Percentiles rank a stretch among this genome's conserved stretches.
Evolutionary conservation across 208 protist species (phyloP).

Genomic region (Trypanosoma scelopori): DNA sequence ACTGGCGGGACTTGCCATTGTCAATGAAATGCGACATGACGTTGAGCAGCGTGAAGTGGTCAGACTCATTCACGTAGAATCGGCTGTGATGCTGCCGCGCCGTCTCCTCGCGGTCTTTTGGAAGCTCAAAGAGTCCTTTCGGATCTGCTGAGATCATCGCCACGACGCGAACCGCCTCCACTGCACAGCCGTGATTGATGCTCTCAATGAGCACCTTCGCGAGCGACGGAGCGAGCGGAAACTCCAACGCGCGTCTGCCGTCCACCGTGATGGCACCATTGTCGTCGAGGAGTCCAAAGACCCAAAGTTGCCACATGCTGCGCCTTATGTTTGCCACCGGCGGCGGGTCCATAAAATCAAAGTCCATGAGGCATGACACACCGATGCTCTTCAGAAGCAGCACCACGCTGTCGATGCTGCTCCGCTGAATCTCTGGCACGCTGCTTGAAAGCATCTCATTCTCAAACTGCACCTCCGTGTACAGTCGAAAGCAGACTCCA

Average conservation of each 20-base stretch:
- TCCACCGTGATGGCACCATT: constrained; percentile 93
- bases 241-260: constrained; percentile 97
- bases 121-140: constrained; percentile 95
- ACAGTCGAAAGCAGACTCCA: constrained; percentile 95
- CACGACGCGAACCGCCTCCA: constrained; percentile 94
- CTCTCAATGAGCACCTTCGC: constrained; percentile 95
- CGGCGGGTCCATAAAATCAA: constrained; percentile 99
- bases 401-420: constrained; percentile 95
- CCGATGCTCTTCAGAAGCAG: constrained; percentile 97
- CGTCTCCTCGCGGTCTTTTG: constrained; percentile 77
- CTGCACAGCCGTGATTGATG: constrained; percentile 72
- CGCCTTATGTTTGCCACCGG: constrained; percentile 93
- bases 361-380: constrained; percentile 94
- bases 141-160: constrained; percentile 95
- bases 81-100: constrained; percentile 91
- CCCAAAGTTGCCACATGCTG: constrained; percentile 97
- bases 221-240: constrained; percentile 97
- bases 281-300: constrained; percentile 97
- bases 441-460: constrained; percentile 95
- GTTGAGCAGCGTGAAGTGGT: constrained; percentile 99
- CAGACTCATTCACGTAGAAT: constrained; percentile 96
- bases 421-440: constrained; percentile 98
- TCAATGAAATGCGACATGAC: constrained; percentile 96
- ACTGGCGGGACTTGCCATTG: constrained; percentile 88
- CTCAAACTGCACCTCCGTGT: constrained; percentile 95